Evolutionary conservation across 1,284 basidiomycete genomes (phyloP).

Genomic region (Ustilago trichophora): DNA sequence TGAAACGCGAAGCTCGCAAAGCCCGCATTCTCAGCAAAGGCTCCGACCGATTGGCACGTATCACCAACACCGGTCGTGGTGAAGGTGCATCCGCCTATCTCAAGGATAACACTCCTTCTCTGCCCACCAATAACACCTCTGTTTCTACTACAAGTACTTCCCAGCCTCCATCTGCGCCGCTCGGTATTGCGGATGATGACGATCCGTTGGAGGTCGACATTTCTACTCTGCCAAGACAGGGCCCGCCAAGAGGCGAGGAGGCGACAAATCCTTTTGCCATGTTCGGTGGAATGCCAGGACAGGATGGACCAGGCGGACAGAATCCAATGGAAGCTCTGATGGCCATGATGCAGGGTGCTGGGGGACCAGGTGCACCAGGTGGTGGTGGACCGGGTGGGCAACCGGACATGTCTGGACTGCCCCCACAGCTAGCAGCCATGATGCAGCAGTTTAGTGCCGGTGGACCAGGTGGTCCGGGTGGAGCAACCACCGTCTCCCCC

Average conservation of each 20-base stretch:
- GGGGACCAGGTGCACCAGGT: slow-evolving; percentile 18
- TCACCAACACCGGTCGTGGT: slow-evolving; percentile 63
- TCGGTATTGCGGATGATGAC: slow-evolving; percentile 27
- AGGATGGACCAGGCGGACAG: slow-evolving; percentile 11
- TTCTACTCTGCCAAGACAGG: slow-evolving; percentile 17
- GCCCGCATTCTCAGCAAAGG: slow-evolving; percentile 62
- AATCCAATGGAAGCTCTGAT: slow-evolving; percentile 48
- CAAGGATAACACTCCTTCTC: slow-evolving; percentile 33
- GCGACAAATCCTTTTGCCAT: slow-evolving; percentile 34
- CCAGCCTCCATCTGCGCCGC: background rate
- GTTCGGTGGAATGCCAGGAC: slow-evolving; percentile 19
- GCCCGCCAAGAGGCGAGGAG: slow-evolving; percentile 15
- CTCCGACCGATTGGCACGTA: slow-evolving; percentile 62
- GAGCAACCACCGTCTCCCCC: background rate
- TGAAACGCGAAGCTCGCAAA: slow-evolving; percentile 63
- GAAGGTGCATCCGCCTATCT: slow-evolving; percentile 55
- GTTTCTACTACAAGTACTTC: no score
- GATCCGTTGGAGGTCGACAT: slow-evolving; percentile 57
- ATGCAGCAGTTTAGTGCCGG: slow-evolving; percentile 47
- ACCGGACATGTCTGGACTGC: slow-evolving; percentile 38
- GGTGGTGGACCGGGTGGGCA: slow-evolving; percentile 7
- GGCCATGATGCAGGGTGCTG: slow-evolving; percentile 48
- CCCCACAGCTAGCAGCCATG: slow-evolving; percentile 46
- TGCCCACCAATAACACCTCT: no score
- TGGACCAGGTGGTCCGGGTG: background rate